Evolutionary conservation across 768 basidiomycete species (phyloP), one percentile per base, ranked within the genome.

Genomic region (Calocybe gangraenosa): DNA sequence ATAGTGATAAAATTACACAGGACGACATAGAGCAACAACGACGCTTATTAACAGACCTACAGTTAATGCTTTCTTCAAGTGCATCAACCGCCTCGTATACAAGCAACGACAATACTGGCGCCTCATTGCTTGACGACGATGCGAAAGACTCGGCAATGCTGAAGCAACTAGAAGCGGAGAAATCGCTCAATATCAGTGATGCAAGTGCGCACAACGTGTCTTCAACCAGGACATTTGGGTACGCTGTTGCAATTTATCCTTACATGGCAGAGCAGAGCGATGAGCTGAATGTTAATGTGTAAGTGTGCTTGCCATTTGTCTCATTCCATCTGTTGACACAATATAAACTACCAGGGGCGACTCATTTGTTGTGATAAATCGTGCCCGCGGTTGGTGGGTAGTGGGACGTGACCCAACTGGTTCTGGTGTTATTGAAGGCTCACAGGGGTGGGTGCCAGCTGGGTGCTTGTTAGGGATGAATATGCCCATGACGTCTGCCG

Each of bases 191-290:
- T 13, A 56, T 46, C 34, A 50, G 48, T 41, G 56, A 49, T 40
- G 56, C 42, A 32, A 50, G 45, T 33, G 49, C 60, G 14, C 52
- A 70, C 43, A 76, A 78, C 40, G 71, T 72, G 19, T 70, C 71
- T 38, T 57, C 70, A 30, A 53, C 66, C 1, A 66, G 66, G 14
- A 66, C 81, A 14, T 75, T 93, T 14, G 92, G 92, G 9, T 99
- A 96, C 58, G 94, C 95, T 2, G 91, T 99, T 28, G 92, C 94
- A 21, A 98, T 98, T 54, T 98, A 98, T 60, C 96, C 96, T 37
- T 98, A 99, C 64, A 87, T 94, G 80, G 93, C 95, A 5, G 96
- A 98, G 65, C 87, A 96, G 61, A 92, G 95, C 46, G 96, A 98
- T 62, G 96, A 99, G 62, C 97, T 97, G 62, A 92, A 98, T 60